A percentile compares a stretch with the other conserved stretches of the same genome.
Evolutionary conservation across 192 early-diverging fungal species (phyloP).

Genomic region (Umbelopsis sp.): DNA sequence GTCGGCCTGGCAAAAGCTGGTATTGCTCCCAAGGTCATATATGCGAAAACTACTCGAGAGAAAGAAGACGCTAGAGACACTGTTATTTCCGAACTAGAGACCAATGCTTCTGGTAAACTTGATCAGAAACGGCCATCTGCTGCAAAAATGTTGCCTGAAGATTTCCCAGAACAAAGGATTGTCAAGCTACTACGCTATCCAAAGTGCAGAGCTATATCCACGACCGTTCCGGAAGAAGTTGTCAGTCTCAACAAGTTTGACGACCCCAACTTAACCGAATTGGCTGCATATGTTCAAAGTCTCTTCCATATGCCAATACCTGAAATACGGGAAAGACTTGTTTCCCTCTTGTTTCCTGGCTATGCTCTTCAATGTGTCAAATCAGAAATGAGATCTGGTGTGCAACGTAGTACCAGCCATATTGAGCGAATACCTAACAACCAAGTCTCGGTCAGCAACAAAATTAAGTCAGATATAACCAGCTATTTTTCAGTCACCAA

Average conservation of each 20-base stretch:
- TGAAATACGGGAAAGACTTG: not conserved
- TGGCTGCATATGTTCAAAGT: not conserved
- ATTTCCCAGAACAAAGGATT: slow-evolving; percentile 11
- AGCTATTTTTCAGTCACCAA: not conserved
- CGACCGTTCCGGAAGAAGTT: not conserved
- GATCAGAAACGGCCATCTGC: slow-evolving; percentile 2
- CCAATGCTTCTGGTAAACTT: slow-evolving; percentile 10
- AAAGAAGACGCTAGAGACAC: not conserved
- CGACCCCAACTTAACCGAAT: not conserved
- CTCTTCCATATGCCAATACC: not conserved
- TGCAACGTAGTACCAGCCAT: not conserved
- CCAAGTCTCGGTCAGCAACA: not conserved
- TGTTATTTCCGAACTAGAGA: slow-evolving; percentile 6
- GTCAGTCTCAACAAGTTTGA: not conserved
- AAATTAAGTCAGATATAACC: not conserved
- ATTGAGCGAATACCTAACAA: not conserved
- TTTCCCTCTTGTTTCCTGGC: not conserved
- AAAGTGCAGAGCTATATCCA: not conserved
- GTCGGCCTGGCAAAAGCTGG: slow-evolving; percentile 19
- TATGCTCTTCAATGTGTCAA: slow-evolving; percentile 6
- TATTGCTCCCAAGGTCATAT: slow-evolving; percentile 13
- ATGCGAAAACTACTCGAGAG: slow-evolving; percentile 8
- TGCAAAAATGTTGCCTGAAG: not conserved
- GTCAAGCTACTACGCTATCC: not conserved
- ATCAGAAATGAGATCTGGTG: not conserved